Evolutionary conservation across 345 rosid species (phyloP), one percentile per base, ranked within the genome.

Genomic region (Laguncularia racemosa): DNA sequence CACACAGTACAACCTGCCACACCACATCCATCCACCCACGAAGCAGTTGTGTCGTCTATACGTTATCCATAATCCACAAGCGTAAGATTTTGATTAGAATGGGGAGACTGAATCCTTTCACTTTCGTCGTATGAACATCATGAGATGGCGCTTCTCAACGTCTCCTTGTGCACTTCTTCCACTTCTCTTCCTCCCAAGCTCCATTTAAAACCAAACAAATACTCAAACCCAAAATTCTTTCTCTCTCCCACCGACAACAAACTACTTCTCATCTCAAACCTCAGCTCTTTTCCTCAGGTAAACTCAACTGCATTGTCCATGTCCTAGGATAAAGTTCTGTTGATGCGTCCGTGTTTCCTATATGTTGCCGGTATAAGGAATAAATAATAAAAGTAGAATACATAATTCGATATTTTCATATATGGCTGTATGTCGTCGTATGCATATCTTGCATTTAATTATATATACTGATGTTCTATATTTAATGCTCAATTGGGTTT

Each of bases 81-180:
- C 57, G 44, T 28, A 46, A 33, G 46, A 3, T 33, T 0, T 6
- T 33, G 11, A 33, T 33, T 9, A 33, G 40, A 9, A 33, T 33
- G 5, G 28, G 5, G 28, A 23, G 28, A 23, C 3, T 23, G 28
- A 23, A 23, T 3, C n/a, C 57, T 38, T 46, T 54, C 46, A n/a
- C 57, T 20, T 18, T 55, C 57, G 57, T 26, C 10, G 46, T 17
- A 3, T 18, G 28, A 52, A 52, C 55, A 52, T 16, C 53, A 18
- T 20, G n/a, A 20, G 64, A 84, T 83, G 90, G 83, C 77, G 28
- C 66, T 78, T 50, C 80, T 76, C 64, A 75, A 74, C 69, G 70
- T 69, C 64, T 80, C 81, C 3, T 50, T 79, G 46, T 55, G 73
- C 40, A 56, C 76, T 61, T 74, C 76, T 59, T 50, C 62, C 64